Base-by-base conservation (phyloP, 1,139 yeast species). In the Meyerozyma guilliermondii region DNA sequence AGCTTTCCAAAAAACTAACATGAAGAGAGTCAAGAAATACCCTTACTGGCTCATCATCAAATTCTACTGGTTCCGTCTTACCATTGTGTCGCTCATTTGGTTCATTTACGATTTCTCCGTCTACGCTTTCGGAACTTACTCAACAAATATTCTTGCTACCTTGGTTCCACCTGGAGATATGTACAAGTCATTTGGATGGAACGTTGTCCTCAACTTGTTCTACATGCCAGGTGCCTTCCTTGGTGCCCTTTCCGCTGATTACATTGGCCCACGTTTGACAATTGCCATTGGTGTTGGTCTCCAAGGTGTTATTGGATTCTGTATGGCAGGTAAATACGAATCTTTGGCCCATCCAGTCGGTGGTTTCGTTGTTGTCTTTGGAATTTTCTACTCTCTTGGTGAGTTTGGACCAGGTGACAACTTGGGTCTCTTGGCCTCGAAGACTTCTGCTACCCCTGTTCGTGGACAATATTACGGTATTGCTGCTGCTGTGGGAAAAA, bases 371-470 rank as follows among this genome's bases (percentile, higher is more conserved):
- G 92, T 88, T 33, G 84, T 86, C 17, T 89, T 83, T 58, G 98
- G 97, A 67, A 78, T 91, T 49, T 91, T 89, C 63, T 68, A 80
- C 58, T 72, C 96, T 6, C 71, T 87, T 39, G 98, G 98, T 54
- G 97, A 91, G 64, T 86, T 89, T 62, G 96, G 96, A 22, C 91
- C 96, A 13, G 98, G 98, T 66, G 88, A 89, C 64, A 87, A 87
- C 63, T 83, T 86, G 60, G 97, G 97, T 52, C 68, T 86, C 46
- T 71, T 91, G 48, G 95, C 96, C 23, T 78, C 96, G 34, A 89
- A 89, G 65, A 84, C 95, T 26, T 77, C 83, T 41, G 86, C 96
- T 36, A 84, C 96, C 13, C 81, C 95, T 23, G 77, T 89, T 43
- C 81, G 97, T 68, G 97, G 97, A 47, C 87, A 84, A 55, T 87